A percentile compares a stretch with the other conserved stretches of the same genome.
These are phyloP conservation scores for Gigaspora rosea DNA, from an alignment of 192 early-diverging fungal species.

Conservation along the genomic window DNA sequence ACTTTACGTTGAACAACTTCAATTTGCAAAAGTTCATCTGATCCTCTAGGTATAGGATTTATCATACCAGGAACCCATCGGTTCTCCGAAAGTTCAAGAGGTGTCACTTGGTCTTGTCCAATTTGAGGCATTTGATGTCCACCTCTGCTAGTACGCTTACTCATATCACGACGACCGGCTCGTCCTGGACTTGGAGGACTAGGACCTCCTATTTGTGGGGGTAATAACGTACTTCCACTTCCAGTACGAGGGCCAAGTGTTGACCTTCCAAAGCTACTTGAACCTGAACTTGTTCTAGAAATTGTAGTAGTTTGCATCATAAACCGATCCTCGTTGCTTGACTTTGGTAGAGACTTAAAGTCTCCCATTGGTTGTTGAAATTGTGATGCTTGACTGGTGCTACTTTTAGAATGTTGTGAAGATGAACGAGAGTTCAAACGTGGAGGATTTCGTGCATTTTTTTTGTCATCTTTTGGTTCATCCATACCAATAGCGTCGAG, in stretches of 20 bases:
- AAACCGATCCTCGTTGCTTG: constrained; percentile 45
- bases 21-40: constrained; percentile 45
- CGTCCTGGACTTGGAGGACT: constrained; percentile 46
- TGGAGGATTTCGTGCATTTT: not conserved
- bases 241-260: constrained; percentile 35
- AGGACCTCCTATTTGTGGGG: constrained; percentile 29
- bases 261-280: constrained; percentile 32
- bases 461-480: constrained; percentile 42
- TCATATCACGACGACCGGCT: constrained; percentile 53
- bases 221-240: constrained; percentile 36
- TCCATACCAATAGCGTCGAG: constrained; percentile 53
- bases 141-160: constrained; percentile 57
- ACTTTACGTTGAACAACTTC: constrained; percentile 78
- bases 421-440: not conserved
- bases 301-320: not conserved
- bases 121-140: constrained; percentile 46
- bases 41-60: constrained; percentile 41
- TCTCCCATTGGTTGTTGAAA: constrained; percentile 13
- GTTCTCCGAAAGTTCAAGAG: constrained; percentile 78
- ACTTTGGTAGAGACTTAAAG: constrained; percentile 23
- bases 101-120: constrained; percentile 66
- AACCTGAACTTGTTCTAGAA: constrained; percentile 9
- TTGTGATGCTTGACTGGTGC: not conserved
- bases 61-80: constrained; percentile 74
- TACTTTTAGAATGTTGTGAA: not conserved